These are phyloP conservation scores for Chaetoscypha palmicola DNA, from an alignment of 2,329 filamentous ascomycete species.

Conservation along the genomic window DNA sequence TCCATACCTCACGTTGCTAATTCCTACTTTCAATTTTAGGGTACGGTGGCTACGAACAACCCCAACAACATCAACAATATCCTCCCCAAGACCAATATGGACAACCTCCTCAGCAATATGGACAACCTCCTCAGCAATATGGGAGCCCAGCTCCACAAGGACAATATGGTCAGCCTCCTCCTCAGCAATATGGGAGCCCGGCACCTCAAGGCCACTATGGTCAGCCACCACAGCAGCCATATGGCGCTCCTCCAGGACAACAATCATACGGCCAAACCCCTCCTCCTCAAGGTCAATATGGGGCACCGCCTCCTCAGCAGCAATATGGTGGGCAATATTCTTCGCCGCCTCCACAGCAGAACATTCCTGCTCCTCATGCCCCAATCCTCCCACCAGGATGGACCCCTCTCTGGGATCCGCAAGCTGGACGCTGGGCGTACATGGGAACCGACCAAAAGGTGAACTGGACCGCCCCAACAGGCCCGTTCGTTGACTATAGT, in stretches of 20 bases:
- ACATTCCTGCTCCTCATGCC: constrained; percentile 30
- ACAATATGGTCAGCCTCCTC: constrained; percentile 14
- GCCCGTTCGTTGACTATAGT: constrained; percentile 41
- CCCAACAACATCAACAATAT: constrained; percentile 4
- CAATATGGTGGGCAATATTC: constrained; percentile 26
- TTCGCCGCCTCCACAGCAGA: constrained; percentile 28
- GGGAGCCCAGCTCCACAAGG: constrained; percentile 9
- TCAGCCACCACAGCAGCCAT: constrained; percentile 4
- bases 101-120: not conserved
- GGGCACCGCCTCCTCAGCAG: constrained; percentile 19
- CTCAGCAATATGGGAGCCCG: not conserved
- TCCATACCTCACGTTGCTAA: not conserved
- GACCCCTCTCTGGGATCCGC: constrained; percentile 56
- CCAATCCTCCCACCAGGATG: constrained; percentile 51
- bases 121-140: not conserved
- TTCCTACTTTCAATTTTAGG: not conserved
- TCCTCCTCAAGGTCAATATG: constrained; percentile 12
- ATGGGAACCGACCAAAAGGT: constrained; percentile 38
- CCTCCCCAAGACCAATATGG: not conserved
- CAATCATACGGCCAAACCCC: constrained; percentile 9
- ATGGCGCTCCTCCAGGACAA: constrained; percentile 7
- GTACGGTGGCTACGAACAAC: constrained; percentile 1
- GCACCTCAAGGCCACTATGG: constrained; percentile 1
- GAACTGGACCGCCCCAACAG: constrained; percentile 28
- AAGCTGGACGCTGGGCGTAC: constrained; percentile 57